Percentiles rank a stretch among this genome's conserved stretches.
Conservation (phyloP, 192 early-diverging fungal species). For the Tieghemiomyces parasiticus region DNA sequence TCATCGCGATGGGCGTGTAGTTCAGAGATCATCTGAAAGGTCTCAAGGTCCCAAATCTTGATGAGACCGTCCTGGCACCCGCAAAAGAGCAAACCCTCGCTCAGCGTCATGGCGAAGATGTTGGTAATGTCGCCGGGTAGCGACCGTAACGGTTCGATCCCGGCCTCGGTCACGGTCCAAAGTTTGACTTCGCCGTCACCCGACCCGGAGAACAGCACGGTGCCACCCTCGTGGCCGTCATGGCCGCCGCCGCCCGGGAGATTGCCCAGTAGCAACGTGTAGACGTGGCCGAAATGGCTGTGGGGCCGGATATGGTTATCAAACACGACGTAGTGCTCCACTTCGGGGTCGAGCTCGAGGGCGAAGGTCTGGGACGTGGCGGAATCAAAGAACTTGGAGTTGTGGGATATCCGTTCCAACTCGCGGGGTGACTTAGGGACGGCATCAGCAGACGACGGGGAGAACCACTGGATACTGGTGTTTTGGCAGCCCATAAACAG, state of each 20-base stretch:
- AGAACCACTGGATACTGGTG: conserved; percentile 51
- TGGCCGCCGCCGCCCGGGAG: conserved; percentile 16
- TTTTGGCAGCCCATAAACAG: conserved; percentile 64
- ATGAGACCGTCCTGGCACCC: conserved; percentile 60
- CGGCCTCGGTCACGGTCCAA: conserved; percentile 16
- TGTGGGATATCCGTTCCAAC: conserved; percentile 15
- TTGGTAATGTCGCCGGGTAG: conserved; percentile 23
- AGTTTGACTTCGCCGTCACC: conserved; percentile 54
- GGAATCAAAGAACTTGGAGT: conserved; percentile 22
- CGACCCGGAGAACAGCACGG: conserved; percentile 31
- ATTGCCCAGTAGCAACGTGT: conserved; percentile 36
- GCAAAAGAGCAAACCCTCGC: conserved; percentile 53
- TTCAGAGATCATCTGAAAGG: conserved; percentile 30
- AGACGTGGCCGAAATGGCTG: conserved; percentile 63
- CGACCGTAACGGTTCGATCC: conserved; percentile 15
- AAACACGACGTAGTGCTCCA: conserved; percentile 39
- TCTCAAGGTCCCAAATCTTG: conserved; percentile 65
- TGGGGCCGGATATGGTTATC: conserved; percentile 34
- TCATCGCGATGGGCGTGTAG: conserved; percentile 28
- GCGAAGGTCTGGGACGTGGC: conserved; percentile 12
- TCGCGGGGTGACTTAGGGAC: conserved; percentile 4
- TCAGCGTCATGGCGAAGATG: conserved; percentile 41
- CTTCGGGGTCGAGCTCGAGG: conserved; percentile 8
- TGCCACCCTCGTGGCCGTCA: too few relatives aligned
- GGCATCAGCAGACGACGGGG: conserved; percentile 15